Conservation (phyloP, 2,329 filamentous ascomycete genomes). For the Lizonia empirigonia region DNA sequence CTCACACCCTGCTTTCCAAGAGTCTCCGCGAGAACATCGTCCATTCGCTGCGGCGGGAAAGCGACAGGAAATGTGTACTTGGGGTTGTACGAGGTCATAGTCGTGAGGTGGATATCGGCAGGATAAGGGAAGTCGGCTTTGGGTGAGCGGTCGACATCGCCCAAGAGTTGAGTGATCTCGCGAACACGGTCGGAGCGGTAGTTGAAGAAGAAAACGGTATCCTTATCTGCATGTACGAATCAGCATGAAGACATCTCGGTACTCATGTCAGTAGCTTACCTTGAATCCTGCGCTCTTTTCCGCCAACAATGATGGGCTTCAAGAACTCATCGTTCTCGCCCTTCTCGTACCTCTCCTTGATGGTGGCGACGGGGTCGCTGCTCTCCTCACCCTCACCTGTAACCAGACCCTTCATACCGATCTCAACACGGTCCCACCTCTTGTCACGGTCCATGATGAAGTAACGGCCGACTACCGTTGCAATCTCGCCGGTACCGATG, state of each 20-base stretch:
- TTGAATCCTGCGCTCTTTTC: constrained; percentile 83
- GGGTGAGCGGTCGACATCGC: constrained; percentile 88
- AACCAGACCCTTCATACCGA: constrained; percentile 86
- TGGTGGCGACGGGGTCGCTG: constrained; percentile 81
- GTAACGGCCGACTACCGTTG: constrained; percentile 93
- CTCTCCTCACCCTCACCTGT: constrained; percentile 85
- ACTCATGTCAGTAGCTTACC: constrained; percentile 55
- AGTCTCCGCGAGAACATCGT: constrained; percentile 97
- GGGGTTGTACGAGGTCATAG: constrained; percentile 98
- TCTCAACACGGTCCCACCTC: constrained; percentile 93
- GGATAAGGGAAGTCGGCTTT: constrained; percentile 92
- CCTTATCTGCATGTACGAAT: constrained; percentile 66
- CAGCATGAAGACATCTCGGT: constrained; percentile 38
- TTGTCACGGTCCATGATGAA: constrained; percentile 99
- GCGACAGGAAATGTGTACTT: constrained; percentile 92
- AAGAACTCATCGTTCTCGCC: constrained; percentile 96
- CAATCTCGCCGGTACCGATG: constrained; percentile 83
- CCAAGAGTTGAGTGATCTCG: constrained; percentile 93
- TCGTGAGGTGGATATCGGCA: constrained; percentile 83
- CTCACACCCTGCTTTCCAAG: constrained; percentile 85
- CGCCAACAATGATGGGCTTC: constrained; percentile 94
- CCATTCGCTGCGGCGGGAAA: constrained; percentile 94
- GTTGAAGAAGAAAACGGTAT: constrained; percentile 99
- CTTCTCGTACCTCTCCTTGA: constrained; percentile 86
- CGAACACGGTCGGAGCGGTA: constrained; percentile 98